Evolutionary conservation across 306 rosid species (phyloP).

Genomic region (Lagenaria siceraria): DNA sequence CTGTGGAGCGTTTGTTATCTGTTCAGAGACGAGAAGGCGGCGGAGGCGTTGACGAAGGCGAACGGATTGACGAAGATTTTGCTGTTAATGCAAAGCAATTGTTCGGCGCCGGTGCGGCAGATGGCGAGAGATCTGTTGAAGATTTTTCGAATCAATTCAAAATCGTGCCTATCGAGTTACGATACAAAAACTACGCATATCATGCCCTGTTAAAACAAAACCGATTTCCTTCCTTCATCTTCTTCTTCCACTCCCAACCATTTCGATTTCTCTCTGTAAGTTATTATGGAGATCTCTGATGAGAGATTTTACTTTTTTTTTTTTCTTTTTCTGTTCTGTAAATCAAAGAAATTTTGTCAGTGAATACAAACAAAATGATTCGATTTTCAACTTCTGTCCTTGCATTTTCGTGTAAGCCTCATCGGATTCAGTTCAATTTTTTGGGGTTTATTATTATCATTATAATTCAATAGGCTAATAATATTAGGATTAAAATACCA

Average conservation of each 20-base stretch:
- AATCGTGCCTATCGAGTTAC: slow-evolving; percentile 52
- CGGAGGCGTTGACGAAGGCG: slow-evolving; percentile 51
- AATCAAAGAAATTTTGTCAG: slow-evolving; percentile 60
- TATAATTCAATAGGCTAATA: too few species aligned
- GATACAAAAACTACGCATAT: slow-evolving; percentile 84
- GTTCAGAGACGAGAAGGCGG: slow-evolving; percentile 55
- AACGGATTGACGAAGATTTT: slow-evolving; percentile 76
- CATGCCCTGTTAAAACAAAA: slow-evolving; percentile 63
- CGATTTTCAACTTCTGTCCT: background rate
- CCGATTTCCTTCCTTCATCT: too few species aligned
- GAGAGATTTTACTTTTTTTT: background rate
- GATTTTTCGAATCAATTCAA: slow-evolving; percentile 56
- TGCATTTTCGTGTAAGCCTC: background rate
- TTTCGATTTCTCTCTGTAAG: background rate
- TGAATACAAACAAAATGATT: slow-evolving; percentile 20
- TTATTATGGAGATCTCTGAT: slow-evolving; percentile 2
- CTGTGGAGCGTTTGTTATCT: slow-evolving; percentile 83
- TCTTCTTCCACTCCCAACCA: background rate
- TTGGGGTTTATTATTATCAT: too few species aligned
- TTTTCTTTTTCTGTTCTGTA: slow-evolving; percentile 17
- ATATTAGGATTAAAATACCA: too few species aligned
- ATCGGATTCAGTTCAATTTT: background rate
- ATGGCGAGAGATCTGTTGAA: slow-evolving; percentile 79
- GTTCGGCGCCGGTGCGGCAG: slow-evolving; percentile 52
- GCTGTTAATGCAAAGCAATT: slow-evolving; percentile 85